These are phyloP conservation scores for Cicer yamashitae DNA, from an alignment of 306 rosid genomes.

Conservation along the genomic window DNA sequence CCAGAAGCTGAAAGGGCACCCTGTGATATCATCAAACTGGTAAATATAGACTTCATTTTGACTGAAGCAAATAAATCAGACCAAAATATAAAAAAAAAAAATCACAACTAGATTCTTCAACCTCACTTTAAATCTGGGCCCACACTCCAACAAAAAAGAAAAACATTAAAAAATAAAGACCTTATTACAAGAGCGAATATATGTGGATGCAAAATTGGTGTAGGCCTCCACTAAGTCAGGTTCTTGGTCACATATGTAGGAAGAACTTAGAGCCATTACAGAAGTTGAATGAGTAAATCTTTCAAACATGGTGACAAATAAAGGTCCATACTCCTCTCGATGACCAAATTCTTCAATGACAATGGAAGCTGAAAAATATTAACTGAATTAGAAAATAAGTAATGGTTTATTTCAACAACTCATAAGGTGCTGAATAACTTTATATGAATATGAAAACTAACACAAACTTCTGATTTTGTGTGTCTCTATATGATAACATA, in stretches of 20 bases:
- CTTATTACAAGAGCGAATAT: slow-evolving; percentile 77
- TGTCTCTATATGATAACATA: slow-evolving; percentile 23
- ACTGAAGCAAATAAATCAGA: slow-evolving; percentile 27
- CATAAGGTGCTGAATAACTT: slow-evolving; percentile 24
- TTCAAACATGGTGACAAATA: slow-evolving; percentile 82
- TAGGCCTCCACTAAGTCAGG: slow-evolving; percentile 99
- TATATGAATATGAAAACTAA: slow-evolving; percentile 14
- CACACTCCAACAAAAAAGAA: neutral
- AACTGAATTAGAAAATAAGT: slow-evolving; percentile 37
- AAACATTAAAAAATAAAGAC: slow-evolving; percentile 47
- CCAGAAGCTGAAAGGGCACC: slow-evolving; percentile 78
- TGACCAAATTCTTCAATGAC: slow-evolving; percentile 94
- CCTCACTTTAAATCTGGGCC: slow-evolving; percentile 19
- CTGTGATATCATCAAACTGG: slow-evolving; percentile 56
- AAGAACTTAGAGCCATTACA: slow-evolving; percentile 89
- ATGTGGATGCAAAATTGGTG: slow-evolving; percentile 86
- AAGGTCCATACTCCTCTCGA: slow-evolving; percentile 76
- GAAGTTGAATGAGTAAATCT: slow-evolving; percentile 87
- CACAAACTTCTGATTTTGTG: slow-evolving; percentile 1
- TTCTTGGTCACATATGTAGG: slow-evolving; percentile 96
- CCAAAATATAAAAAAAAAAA: slow-evolving; percentile 25
- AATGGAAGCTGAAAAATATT: slow-evolving; percentile 79
- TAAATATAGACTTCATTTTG: slow-evolving; percentile 39
- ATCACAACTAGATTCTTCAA: slow-evolving; percentile 23
- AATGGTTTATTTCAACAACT: slow-evolving; percentile 28